Conservation (phyloP, 225 moss, liverwort and hornwort genomes). For the Marchantia paleacea region DNA sequence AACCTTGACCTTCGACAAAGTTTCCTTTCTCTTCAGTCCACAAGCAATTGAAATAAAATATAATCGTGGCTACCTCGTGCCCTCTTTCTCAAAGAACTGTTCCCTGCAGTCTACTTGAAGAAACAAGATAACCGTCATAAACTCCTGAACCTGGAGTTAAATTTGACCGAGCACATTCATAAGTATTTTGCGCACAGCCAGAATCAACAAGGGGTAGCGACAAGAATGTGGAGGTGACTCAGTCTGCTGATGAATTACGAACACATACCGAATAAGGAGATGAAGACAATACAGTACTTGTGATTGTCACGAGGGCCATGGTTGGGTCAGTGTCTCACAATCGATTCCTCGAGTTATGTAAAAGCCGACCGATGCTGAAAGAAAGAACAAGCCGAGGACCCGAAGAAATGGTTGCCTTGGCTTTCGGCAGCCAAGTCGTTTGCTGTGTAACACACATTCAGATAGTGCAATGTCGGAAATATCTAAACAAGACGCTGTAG, state of each 20-base stretch:
- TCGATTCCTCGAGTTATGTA: too few relatives aligned
- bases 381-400: too few relatives aligned
- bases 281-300: neutral
- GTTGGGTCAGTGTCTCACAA: neutral
- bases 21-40: neutral
- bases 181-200: neutral
- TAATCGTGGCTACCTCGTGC: neutral
- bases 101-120: neutral
- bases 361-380: too few relatives aligned
- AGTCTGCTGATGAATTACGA: neutral
- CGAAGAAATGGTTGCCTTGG: too few relatives aligned
- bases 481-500: too few relatives aligned
- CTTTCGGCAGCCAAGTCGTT: too few relatives aligned
- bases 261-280: neutral
- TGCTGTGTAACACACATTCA: too few relatives aligned
- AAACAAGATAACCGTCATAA: neutral
- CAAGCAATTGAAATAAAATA: neutral
- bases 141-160: neutral
- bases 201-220: too few relatives aligned
- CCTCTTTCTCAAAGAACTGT: neutral
- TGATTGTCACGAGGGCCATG: conserved; percentile 2
- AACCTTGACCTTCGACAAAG: too few relatives aligned
- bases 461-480: too few relatives aligned
- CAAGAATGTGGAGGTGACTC: neutral
- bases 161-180: neutral